A percentile compares a stretch with the other conserved stretches of the same genome.
Evolutionary conservation across 169 alveolate genomes (phyloP).

Genomic region (Eimeria necatrix): DNA sequence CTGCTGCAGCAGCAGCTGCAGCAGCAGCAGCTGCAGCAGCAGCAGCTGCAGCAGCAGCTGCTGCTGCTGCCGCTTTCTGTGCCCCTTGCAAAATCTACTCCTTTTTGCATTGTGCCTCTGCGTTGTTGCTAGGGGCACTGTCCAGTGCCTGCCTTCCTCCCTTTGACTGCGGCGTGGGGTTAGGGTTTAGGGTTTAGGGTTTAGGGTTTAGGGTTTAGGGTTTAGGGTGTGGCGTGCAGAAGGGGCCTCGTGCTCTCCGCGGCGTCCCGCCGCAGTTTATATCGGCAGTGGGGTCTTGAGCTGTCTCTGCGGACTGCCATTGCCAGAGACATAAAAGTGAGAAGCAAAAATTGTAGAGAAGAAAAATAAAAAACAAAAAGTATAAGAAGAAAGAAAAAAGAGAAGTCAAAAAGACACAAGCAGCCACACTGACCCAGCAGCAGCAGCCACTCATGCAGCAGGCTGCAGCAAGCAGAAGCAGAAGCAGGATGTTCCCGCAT

Average conservation of each 20-base stretch:
- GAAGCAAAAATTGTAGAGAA: background rate
- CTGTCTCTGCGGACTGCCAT: background rate
- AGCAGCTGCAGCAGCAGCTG: background rate
- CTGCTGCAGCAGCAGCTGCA: background rate
- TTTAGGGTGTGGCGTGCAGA: constrained; percentile 12
- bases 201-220: constrained; percentile 61
- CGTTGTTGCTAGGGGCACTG: background rate
- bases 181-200: constrained; percentile 56
- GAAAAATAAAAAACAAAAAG: background rate
- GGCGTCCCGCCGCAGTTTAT: background rate
- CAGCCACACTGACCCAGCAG: constrained; percentile 3
- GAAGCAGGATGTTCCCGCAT: background rate
- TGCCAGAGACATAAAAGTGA: background rate
- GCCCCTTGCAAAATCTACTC: background rate
- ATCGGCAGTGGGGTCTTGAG: background rate
- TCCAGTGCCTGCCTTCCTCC: background rate
- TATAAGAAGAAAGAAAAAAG: background rate
- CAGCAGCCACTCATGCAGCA: background rate
- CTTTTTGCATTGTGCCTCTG: background rate
- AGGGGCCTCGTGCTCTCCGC: background rate
- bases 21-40: background rate
- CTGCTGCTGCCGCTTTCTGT: background rate
- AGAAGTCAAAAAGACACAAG: background rate
- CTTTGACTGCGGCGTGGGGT: background rate
- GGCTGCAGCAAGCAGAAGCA: background rate